A percentile compares a stretch with the other conserved stretches of the same genome.
Evolutionary conservation across 768 basidiomycete species (phyloP).

Genomic region (Boletus edulis): DNA sequence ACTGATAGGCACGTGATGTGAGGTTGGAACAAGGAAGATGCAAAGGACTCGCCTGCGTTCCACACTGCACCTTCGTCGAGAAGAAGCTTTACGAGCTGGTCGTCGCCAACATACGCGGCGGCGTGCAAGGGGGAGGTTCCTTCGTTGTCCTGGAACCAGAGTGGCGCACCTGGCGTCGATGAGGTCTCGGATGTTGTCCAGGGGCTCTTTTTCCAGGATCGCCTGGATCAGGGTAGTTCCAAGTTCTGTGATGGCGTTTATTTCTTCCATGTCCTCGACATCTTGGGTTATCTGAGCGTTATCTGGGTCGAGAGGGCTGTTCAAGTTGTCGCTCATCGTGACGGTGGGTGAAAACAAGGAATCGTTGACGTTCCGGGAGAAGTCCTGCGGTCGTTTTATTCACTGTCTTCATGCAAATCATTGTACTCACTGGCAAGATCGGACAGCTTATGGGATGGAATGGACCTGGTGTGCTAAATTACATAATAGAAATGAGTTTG

Average conservation of each 20-base stretch:
- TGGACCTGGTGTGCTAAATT: not conserved
- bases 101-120: slow-evolving; percentile 71
- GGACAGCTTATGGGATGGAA: not conserved
- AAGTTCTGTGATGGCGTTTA: slow-evolving; percentile 47
- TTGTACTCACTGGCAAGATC: slow-evolving; percentile 1
- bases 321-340: slow-evolving; percentile 12
- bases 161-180: slow-evolving; percentile 69
- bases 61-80: slow-evolving; percentile 85
- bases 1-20: slow-evolving; percentile 40
- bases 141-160: slow-evolving; percentile 88
- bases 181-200: slow-evolving; percentile 44
- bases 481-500: slow-evolving; percentile 14
- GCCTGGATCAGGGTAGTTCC: slow-evolving; percentile 59
- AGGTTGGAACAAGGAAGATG: not conserved
- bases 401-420: not conserved
- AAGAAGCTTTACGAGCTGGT: slow-evolving; percentile 60
- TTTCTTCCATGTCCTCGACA: slow-evolving; percentile 33
- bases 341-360: not conserved
- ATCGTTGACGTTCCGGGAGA: not conserved
- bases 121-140: slow-evolving; percentile 87
- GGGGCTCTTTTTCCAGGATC: slow-evolving; percentile 50
- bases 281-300: slow-evolving; percentile 21
- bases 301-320: not conserved
- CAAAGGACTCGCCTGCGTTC: slow-evolving; percentile 68
- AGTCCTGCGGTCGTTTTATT: not conserved